Conservation (phyloP, 2,329 filamentous ascomycete species). For the Aspergillus viridinutans region DNA sequence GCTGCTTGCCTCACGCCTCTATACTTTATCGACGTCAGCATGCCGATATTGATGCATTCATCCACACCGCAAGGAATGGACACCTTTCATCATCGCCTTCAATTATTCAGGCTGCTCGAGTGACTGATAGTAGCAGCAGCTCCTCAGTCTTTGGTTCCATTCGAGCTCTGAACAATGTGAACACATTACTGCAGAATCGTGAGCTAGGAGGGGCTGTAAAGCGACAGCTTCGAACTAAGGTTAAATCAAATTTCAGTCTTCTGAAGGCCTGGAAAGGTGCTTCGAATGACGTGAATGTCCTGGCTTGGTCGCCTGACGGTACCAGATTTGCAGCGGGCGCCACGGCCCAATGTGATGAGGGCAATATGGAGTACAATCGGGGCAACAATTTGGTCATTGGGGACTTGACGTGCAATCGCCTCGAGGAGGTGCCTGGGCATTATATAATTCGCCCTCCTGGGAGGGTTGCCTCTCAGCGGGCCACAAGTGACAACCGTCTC, state of each 20-base stretch:
- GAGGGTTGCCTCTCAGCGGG: slow-evolving; percentile 38
- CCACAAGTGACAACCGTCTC: slow-evolving; percentile 47
- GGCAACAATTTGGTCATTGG: slow-evolving; percentile 56
- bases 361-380: slow-evolving; percentile 59
- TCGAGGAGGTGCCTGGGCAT: slow-evolving; percentile 55
- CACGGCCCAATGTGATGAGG: slow-evolving; percentile 51
- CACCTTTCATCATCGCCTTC: slow-evolving; percentile 14
- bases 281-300: slow-evolving; percentile 54
- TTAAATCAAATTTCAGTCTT: slow-evolving; percentile 39
- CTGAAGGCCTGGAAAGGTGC: slow-evolving; percentile 52
- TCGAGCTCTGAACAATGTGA: slow-evolving; percentile 3
- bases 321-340: slow-evolving; percentile 54
- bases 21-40: slow-evolving; percentile 13
- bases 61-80: slow-evolving; percentile 18
- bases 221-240: slow-evolving; percentile 17
- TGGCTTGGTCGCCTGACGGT: slow-evolving; percentile 55
- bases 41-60: slow-evolving; percentile 18
- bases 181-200: slow-evolving; percentile 24
- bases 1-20: slow-evolving; percentile 7
- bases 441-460: slow-evolving; percentile 40
- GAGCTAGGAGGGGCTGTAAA: slow-evolving; percentile 23
- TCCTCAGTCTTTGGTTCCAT: not conserved
- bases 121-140: not conserved
- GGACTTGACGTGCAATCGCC: slow-evolving; percentile 34
- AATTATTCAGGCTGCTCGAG: slow-evolving; percentile 5